A percentile compares a stretch with the other conserved stretches of the same genome.
Evolutionary conservation across 2,329 filamentous ascomycete genomes (phyloP).

Genomic region (Teratosphaeria epicoccoides): DNA sequence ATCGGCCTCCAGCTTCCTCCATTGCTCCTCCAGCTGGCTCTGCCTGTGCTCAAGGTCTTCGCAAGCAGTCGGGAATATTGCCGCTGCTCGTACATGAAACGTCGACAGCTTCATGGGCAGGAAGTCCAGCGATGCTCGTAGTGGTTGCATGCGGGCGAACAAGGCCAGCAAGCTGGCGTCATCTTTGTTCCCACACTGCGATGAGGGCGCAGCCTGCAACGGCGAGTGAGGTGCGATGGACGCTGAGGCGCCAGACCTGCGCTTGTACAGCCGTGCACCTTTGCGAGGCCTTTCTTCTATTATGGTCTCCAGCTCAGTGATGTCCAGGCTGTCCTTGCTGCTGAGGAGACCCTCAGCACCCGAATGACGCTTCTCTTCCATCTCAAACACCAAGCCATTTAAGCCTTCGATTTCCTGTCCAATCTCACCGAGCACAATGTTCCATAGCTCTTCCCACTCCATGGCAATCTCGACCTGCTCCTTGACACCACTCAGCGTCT

Average conservation of each 20-base stretch:
- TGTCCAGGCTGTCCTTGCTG: slow-evolving; percentile 50
- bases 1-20: slow-evolving; percentile 79
- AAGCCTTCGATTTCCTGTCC: slow-evolving; percentile 77
- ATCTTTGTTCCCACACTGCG: slow-evolving; percentile 50
- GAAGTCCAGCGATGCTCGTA: slow-evolving; percentile 88
- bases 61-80: slow-evolving; percentile 79
- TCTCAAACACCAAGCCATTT: slow-evolving; percentile 78
- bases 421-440: slow-evolving; percentile 84
- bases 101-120: slow-evolving; percentile 85
- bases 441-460: slow-evolving; percentile 99
- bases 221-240: slow-evolving; percentile 52
- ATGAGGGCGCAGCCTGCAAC: slow-evolving; percentile 47
- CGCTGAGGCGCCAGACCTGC: slow-evolving; percentile 57
- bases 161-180: slow-evolving; percentile 80
- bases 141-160: slow-evolving; percentile 89
- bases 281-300: slow-evolving; percentile 70
- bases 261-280: slow-evolving; percentile 42
- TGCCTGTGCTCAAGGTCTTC: slow-evolving; percentile 73
- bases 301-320: slow-evolving; percentile 84
- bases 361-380: slow-evolving; percentile 90
- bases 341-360: slow-evolving; percentile 55
- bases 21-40: slow-evolving; percentile 66
- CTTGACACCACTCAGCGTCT: slow-evolving; percentile 67
- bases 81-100: slow-evolving; percentile 68
- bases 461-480: slow-evolving; percentile 91